These are phyloP conservation scores for Citrus medica DNA, from an alignment of 345 rosid genomes.

Conservation along the genomic window DNA sequence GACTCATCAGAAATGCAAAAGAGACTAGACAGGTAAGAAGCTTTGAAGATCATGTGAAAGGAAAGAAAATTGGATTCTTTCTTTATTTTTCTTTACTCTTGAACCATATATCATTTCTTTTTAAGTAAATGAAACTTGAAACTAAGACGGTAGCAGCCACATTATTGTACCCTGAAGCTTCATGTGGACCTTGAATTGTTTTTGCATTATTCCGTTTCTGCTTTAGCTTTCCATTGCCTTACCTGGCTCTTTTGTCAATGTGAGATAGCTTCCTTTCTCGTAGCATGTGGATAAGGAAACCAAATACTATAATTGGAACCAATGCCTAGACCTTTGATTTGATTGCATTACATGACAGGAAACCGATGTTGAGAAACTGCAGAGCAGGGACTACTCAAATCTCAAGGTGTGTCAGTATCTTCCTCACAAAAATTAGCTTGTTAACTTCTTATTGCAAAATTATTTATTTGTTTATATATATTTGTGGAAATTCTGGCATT, in stretches of 20 bases:
- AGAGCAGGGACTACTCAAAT: conserved; percentile 78
- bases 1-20: conserved; percentile 89
- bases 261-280: neutral
- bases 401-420: conserved; percentile 51
- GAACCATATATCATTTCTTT: neutral
- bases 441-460: neutral
- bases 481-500: conserved; percentile 6
- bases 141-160: neutral
- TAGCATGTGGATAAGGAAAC: neutral
- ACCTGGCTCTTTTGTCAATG: neutral
- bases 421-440: neutral
- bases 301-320: neutral
- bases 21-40: conserved; percentile 74
- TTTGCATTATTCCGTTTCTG: neutral
- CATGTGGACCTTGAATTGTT: neutral
- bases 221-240: neutral
- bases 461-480: neutral
- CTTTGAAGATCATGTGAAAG: neutral
- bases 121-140: neutral
- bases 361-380: conserved; percentile 87
- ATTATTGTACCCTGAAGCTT: neutral
- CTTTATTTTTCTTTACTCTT: too few relatives aligned
- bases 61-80: neutral
- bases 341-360: conserved; percentile 46
- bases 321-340: conserved; percentile 12